Conservation (phyloP, 306 rosid genomes). For the Aeschynomene evenia region DNA sequence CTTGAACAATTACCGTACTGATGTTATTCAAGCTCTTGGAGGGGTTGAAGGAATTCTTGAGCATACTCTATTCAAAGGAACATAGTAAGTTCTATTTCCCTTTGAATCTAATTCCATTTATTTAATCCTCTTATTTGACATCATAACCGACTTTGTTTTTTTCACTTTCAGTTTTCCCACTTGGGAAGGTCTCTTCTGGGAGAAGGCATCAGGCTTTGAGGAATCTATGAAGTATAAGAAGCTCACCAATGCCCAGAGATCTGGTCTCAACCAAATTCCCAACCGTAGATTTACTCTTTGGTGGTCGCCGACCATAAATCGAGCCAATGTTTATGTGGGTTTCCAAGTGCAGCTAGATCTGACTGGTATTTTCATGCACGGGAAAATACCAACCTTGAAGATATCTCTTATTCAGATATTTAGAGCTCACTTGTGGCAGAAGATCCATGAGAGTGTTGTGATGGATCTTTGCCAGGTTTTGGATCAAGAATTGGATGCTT, state of each 20-base stretch:
- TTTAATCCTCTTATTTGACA: neutral
- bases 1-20: constrained; percentile 95
- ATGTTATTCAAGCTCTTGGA: constrained; percentile 99
- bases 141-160: too few relatives aligned
- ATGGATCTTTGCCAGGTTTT: constrained; percentile 99
- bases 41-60: constrained; percentile 99
- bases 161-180: constrained; percentile 72
- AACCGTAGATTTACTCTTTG: constrained; percentile 99
- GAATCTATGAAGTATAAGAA: constrained; percentile 99
- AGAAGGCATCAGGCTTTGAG: constrained; percentile 98
- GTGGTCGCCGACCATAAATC: constrained; percentile 99
- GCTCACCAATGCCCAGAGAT: constrained; percentile 99
- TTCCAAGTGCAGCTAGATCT: constrained; percentile 99
- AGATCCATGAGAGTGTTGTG: constrained; percentile 99
- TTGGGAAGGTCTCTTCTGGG: constrained; percentile 99
- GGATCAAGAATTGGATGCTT: constrained; percentile 98
- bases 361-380: constrained; percentile 99
- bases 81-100: constrained; percentile 67
- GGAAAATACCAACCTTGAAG: constrained; percentile 97
- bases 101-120: neutral
- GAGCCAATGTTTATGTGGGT: constrained; percentile 98
- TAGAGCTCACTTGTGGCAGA: constrained; percentile 99
- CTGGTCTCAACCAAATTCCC: constrained; percentile 99
- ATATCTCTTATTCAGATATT: constrained; percentile 95
- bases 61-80: constrained; percentile 96